phyloP scores from a whole-genome alignment of 2,329 filamentous ascomycete species.

The Fusarium keratoplasticum region DNA sequence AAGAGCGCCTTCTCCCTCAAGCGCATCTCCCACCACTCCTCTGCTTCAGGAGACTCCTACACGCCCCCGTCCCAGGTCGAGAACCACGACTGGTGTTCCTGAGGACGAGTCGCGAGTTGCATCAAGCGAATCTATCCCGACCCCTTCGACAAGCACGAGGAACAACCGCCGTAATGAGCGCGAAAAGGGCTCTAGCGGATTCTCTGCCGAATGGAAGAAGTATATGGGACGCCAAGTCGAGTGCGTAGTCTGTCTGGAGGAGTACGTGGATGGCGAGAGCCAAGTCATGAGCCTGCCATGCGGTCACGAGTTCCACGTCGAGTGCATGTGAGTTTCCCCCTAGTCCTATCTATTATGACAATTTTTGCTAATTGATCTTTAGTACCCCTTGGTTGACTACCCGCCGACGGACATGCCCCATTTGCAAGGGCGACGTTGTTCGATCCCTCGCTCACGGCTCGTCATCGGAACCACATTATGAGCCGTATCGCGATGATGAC shows the following conservation, averaged over 20 bases:
- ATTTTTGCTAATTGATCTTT: slow-evolving; percentile 30
- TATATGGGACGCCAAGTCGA: slow-evolving; percentile 80
- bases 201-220: slow-evolving; percentile 70
- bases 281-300: slow-evolving; percentile 97
- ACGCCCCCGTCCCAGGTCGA: slow-evolving; percentile 70
- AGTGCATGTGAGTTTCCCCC: slow-evolving; percentile 87
- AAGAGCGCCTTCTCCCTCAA: slow-evolving; percentile 71
- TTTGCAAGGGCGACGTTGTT: slow-evolving; percentile 98
- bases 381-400: slow-evolving; percentile 98
- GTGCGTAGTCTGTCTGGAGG: slow-evolving; percentile 96
- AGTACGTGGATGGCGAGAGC: slow-evolving; percentile 94
- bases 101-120: slow-evolving; percentile 61
- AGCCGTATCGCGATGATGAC: slow-evolving; percentile 66
- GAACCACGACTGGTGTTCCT: slow-evolving; percentile 71
- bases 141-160: slow-evolving; percentile 50
- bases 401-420: slow-evolving; percentile 94
- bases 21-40: slow-evolving; percentile 81
- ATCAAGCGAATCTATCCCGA: slow-evolving; percentile 56
- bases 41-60: slow-evolving; percentile 73
- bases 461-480: slow-evolving; percentile 64
- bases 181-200: slow-evolving; percentile 60
- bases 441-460: slow-evolving; percentile 69
- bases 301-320: slow-evolving; percentile 96
- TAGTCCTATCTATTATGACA: background rate
- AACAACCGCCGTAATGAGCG: slow-evolving; percentile 51